phyloP scores from a whole-genome alignment of 805 yeast species.

The Suhomyces sp. region DNA sequence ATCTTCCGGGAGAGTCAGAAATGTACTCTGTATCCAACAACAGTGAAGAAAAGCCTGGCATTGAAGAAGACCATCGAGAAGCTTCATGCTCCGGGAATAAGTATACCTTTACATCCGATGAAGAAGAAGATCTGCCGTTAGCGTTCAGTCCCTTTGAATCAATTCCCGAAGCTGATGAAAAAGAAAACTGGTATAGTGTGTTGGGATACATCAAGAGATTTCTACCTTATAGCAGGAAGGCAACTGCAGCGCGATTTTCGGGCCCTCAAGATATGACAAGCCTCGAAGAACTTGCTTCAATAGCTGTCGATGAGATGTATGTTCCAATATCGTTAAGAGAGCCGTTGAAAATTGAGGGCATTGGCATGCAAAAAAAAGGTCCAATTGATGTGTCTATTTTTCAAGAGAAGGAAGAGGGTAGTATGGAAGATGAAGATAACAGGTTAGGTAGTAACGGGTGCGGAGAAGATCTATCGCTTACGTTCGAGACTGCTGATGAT shows the following conservation, averaged over 20 bases:
- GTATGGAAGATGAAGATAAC: neutral
- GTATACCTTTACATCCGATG: neutral
- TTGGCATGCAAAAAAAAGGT: neutral
- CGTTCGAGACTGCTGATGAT: neutral
- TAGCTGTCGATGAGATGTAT: neutral
- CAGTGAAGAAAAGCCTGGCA: neutral
- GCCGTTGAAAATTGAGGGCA: neutral
- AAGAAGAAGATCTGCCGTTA: neutral
- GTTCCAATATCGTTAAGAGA: neutral
- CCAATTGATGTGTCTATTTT: neutral
- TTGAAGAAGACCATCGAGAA: neutral
- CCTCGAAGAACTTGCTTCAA: neutral
- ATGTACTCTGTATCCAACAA: neutral
- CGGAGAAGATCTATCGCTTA: neutral
- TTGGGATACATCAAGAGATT: neutral
- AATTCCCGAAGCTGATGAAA: neutral
- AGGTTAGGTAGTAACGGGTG: neutral
- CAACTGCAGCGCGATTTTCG: neutral
- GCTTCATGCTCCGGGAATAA: neutral
- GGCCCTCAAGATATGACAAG: neutral
- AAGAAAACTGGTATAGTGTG: neutral
- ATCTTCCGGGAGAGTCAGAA: neutral
- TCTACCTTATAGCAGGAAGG: neutral
- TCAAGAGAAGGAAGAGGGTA: neutral
- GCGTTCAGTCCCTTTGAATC: neutral